Conservation (phyloP, 306 rosid species). For the Cucumis melo region DNA sequence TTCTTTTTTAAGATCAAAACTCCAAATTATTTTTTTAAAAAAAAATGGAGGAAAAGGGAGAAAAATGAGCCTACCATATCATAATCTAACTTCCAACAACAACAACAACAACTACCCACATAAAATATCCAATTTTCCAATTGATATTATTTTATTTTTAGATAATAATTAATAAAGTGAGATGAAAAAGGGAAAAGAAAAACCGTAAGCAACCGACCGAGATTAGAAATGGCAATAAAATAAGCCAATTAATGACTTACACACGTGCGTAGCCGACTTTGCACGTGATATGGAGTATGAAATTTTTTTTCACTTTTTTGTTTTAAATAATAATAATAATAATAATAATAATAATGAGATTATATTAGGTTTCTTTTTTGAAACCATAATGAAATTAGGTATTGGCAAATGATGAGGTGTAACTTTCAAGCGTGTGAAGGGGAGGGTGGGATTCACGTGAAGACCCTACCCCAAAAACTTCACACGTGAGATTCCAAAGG, state of each 20-base stretch:
- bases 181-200: background rate
- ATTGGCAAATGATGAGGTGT: conserved; percentile 15
- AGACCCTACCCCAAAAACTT: background rate
- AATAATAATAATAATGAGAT: background rate
- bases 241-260: background rate
- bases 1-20: background rate
- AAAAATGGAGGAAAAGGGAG: background rate
- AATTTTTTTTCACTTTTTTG: background rate
- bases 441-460: conserved; percentile 72
- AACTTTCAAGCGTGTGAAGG: conserved; percentile 36
- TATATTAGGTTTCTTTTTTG: no score
- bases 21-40: background rate
- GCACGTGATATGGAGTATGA: background rate
- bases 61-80: background rate
- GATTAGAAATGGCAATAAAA: background rate
- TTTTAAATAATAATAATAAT: background rate
- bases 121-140: background rate
- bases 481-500: conserved; percentile 12
- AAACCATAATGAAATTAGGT: background rate
- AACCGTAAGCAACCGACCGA: background rate
- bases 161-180: background rate
- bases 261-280: conserved; percentile 10
- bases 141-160: background rate
- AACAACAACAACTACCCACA: background rate
- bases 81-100: background rate